Evolutionary conservation across 2,329 filamentous ascomycete genomes (phyloP).

Genomic region (Penicillium palitans): DNA sequence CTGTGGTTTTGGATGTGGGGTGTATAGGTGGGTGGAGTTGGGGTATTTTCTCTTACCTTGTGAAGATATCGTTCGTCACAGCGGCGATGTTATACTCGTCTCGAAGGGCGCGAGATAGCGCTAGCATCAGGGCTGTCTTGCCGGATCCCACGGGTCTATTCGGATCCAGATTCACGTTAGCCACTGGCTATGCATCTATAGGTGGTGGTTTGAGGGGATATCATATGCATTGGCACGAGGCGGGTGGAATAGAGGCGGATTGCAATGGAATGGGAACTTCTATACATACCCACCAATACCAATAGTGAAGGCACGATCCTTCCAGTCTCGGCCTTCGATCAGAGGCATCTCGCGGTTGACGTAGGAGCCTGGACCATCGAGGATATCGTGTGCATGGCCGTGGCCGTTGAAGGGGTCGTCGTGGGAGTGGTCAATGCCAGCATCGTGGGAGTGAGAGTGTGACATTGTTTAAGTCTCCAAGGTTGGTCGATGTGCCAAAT

Average conservation of each 20-base stretch:
- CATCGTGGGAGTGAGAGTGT: slow-evolving; percentile 45
- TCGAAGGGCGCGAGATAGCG: slow-evolving; percentile 82
- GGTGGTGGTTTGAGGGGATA: not conserved
- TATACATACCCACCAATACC: slow-evolving; percentile 87
- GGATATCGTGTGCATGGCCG: slow-evolving; percentile 93
- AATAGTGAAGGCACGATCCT: slow-evolving; percentile 86
- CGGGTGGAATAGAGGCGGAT: not conserved
- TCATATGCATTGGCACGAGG: not conserved
- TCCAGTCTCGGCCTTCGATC: slow-evolving; percentile 82
- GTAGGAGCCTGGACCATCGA: slow-evolving; percentile 89
- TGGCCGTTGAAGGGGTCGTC: slow-evolving; percentile 63
- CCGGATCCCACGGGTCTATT: slow-evolving; percentile 88
- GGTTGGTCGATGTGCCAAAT: not conserved
- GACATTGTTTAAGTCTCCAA: slow-evolving; percentile 26
- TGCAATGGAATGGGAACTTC: not conserved
- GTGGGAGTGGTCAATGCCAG: slow-evolving; percentile 49
- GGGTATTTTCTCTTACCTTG: slow-evolving; percentile 50
- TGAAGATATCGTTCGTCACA: slow-evolving; percentile 99
- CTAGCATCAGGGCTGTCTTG: slow-evolving; percentile 95
- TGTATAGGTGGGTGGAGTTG: not conserved
- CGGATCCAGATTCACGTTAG: not conserved
- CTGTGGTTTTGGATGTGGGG: not conserved
- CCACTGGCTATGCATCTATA: not conserved
- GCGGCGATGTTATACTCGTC: slow-evolving; percentile 82
- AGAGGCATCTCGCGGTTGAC: slow-evolving; percentile 90